Evolutionary conservation across 1,284 basidiomycete genomes (phyloP), one percentile per base, ranked within the genome.

Genomic region (Psilocybe mexicana): DNA sequence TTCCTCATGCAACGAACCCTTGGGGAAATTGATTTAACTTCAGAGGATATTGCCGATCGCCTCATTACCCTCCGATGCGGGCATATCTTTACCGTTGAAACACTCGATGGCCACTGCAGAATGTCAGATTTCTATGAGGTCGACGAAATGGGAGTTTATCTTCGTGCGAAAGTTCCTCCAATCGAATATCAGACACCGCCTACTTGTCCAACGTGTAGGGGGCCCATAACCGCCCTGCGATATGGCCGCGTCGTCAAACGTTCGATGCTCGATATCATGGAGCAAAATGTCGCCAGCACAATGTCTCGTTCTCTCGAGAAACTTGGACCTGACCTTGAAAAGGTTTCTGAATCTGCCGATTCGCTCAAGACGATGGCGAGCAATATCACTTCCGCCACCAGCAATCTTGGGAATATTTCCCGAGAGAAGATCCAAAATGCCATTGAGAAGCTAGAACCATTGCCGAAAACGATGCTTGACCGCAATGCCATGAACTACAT

Each of bases 261-360:
- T 35, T 48, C 46, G 8, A 48, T 8, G 10, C 46, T 48, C 18
- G 46, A 48, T 3, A 48, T 48, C 18, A n/a, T 48, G n/a, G 46
- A 48, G 12, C 46, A 48, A 11, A 48, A 48, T 48, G 46, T 48
- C 14, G 46, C 46, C 2, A 35, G 30, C 28, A 48, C 28, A 3
- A 48, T 48, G 46, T 48, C 46, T 33, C 46, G 46, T 33, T 33
- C 28, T 48, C 30, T 48, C 7, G 46, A 48, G 46, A 33, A n/a
- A n/a, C 46, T 48, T 35, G 46, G 46, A 10, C 46, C 46, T 10
- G 30, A 48, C 26, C 46, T 48, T 6, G 46, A 48, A n/a, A 14
- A 23, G 4, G 46, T 48, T 11, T 48, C 46, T 5, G 23, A 48
- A 26, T 48, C 46, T 3, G 18, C 35, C 14, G 46, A 35, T 4